A percentile compares a stretch with the other conserved stretches of the same genome.
phyloP scores from a whole-genome alignment of 176 grass and related monocot genomes.

The Eleusine coracana region DNA sequence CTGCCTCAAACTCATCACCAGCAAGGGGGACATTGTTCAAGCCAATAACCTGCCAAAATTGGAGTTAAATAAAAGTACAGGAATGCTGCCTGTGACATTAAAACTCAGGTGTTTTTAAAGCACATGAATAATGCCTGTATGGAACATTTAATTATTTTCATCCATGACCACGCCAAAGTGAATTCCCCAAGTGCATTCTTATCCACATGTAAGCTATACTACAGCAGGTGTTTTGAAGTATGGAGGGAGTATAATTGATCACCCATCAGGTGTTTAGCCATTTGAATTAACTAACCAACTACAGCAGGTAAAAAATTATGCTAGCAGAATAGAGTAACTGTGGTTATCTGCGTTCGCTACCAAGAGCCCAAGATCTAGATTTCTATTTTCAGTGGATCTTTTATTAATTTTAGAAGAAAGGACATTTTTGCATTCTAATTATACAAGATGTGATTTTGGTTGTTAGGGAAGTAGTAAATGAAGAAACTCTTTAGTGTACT shows the following conservation, averaged over 20 bases:
- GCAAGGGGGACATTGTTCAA: constrained; percentile 85
- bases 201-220: neutral
- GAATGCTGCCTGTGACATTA: constrained; percentile 2
- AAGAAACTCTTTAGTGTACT: neutral
- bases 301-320: neutral
- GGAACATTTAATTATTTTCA: constrained; percentile 16
- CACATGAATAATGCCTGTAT: constrained; percentile 15
- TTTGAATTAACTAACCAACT: neutral
- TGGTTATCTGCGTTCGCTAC: neutral
- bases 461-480: neutral
- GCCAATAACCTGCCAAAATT: constrained; percentile 75
- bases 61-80: constrained; percentile 11
- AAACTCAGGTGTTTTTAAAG: neutral
- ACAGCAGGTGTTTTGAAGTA: too few relatives aligned
- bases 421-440: neutral
- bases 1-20: constrained; percentile 89
- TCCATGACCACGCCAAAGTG: neutral
- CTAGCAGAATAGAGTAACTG: neutral
- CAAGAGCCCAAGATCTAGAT: constrained; percentile 26
- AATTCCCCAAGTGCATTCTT: constrained; percentile 11
- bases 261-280: neutral
- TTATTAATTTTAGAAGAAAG: constrained; percentile 1
- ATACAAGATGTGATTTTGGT: neutral
- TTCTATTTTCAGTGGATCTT: neutral
- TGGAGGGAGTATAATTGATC: neutral